phyloP scores from a whole-genome alignment of 2,329 filamentous ascomycete genomes.

The Catunica adiposa region DNA sequence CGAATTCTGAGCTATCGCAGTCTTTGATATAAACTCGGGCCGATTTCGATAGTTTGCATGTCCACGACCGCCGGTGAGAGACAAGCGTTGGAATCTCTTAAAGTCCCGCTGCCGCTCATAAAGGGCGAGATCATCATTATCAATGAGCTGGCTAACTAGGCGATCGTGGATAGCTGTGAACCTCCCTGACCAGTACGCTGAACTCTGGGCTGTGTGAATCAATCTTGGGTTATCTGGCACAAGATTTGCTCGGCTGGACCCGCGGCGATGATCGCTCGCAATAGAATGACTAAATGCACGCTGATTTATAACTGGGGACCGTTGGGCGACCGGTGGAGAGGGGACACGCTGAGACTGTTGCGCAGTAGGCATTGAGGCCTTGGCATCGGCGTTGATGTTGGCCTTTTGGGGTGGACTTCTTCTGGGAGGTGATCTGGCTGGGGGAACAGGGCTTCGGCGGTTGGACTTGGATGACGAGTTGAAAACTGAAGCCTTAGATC shows the following conservation, averaged over 20 bases:
- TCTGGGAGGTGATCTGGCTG: neutral
- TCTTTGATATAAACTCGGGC: constrained; percentile 13
- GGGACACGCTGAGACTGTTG: neutral
- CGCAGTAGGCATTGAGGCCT: neutral
- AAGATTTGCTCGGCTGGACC: neutral
- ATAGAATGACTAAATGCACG: neutral
- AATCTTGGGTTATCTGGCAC: constrained; percentile 17
- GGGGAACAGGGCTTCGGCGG: neutral
- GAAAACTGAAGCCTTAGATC: constrained; percentile 10
- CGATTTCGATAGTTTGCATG: constrained; percentile 8
- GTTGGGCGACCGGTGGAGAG: neutral
- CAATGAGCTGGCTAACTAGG: constrained; percentile 15
- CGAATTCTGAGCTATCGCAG: constrained; percentile 3
- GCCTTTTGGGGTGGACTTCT: neutral
- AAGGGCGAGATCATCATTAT: constrained; percentile 11
- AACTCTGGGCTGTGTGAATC: constrained; percentile 28
- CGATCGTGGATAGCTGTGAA: constrained; percentile 40
- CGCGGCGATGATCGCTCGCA: neutral
- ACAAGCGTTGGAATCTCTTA: constrained; percentile 9
- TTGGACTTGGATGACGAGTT: constrained; percentile 4
- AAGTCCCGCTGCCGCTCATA: constrained; percentile 11
- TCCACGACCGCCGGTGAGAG: constrained; percentile 5
- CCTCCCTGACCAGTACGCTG: constrained; percentile 45
- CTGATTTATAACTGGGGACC: neutral
- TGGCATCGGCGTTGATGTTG: neutral